These are phyloP conservation scores for Pisolithus tinctorius DNA, from an alignment of 768 basidiomycete genomes.

Conservation along the genomic window DNA sequence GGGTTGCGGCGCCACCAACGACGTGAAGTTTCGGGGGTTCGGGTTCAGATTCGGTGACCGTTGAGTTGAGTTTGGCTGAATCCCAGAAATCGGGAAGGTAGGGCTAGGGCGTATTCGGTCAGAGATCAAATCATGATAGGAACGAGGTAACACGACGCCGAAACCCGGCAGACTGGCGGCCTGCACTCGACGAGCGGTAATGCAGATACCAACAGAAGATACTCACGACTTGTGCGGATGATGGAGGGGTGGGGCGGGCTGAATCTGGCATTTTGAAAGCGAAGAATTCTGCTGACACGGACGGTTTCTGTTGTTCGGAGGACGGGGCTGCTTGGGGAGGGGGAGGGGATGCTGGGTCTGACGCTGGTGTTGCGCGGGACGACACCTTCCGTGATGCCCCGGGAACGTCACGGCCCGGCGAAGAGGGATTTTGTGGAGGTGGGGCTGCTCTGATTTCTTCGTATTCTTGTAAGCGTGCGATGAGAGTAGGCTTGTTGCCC, in stretches of 20 bases:
- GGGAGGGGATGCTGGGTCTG: conserved; percentile 21
- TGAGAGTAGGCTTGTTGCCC: conserved; percentile 53
- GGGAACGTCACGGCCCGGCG: conserved; percentile 14
- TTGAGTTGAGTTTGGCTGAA: conserved; percentile 35
- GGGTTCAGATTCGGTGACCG: conserved; percentile 13
- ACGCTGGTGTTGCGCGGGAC: conserved; percentile 8
- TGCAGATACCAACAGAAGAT: neutral
- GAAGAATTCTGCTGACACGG: conserved; percentile 30
- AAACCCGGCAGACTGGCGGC: neutral
- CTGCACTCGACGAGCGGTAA: conserved; percentile 1
- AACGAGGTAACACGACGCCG: neutral
- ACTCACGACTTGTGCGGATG: conserved; percentile 55
- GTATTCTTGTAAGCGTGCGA: conserved; percentile 47
- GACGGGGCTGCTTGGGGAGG: conserved; percentile 31
- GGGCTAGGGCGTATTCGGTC: conserved; percentile 35
- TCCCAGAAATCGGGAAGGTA: conserved; percentile 55
- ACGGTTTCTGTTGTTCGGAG: conserved; percentile 13
- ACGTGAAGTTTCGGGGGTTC: conserved; percentile 43
- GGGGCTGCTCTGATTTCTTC: conserved; percentile 29
- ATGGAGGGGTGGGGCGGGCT: conserved; percentile 34
- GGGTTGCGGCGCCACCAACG: conserved; percentile 40
- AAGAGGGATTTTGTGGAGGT: conserved; percentile 9
- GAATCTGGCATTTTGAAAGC: conserved; percentile 54
- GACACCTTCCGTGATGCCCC: conserved; percentile 22
- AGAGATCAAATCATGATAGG: conserved; percentile 5